Percentiles rank a stretch among this genome's conserved stretches.
These are phyloP conservation scores for Talaromyces islandicus DNA, from an alignment of 2,329 filamentous ascomycete species.

Conservation along the genomic window DNA sequence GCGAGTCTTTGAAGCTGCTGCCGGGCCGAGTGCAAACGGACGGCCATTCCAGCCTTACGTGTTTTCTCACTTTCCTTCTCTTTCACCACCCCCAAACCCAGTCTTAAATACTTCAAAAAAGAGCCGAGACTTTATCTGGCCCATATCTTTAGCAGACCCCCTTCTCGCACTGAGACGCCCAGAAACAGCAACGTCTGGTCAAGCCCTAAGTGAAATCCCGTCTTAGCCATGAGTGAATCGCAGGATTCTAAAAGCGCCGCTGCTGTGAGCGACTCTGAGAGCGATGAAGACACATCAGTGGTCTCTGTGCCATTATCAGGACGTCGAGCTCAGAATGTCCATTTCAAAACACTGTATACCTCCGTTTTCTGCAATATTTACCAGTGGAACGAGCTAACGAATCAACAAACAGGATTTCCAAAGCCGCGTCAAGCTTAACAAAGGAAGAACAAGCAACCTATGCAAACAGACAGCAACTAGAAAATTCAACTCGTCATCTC, in stretches of 20 bases:
- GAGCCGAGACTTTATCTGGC: background rate
- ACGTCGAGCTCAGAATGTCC: conserved; percentile 46
- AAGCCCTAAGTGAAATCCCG: background rate
- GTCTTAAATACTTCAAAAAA: background rate
- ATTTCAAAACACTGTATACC: conserved; percentile 44
- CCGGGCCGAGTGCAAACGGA: background rate
- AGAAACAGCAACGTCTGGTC: background rate
- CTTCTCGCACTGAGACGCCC: too few relatives aligned
- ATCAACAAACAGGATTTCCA: conserved; percentile 25
- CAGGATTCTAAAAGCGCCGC: background rate
- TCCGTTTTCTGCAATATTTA: conserved; percentile 5
- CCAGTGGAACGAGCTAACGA: background rate
- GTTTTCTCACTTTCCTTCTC: background rate
- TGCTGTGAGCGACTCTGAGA: conserved; percentile 22
- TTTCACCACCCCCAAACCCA: background rate
- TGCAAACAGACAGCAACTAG: conserved; percentile 29
- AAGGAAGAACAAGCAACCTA: conserved; percentile 30
- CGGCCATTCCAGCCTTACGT: background rate
- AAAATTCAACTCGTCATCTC: conserved; percentile 50
- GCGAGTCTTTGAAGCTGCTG: background rate
- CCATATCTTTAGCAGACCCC: background rate
- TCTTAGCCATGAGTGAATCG: background rate
- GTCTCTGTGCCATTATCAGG: conserved; percentile 6
- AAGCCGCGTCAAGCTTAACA: conserved; percentile 39
- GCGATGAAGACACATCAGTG: conserved; percentile 19